Conservation (phyloP, 306 rosid species). For the Glycyrrhiza uralensis region DNA sequence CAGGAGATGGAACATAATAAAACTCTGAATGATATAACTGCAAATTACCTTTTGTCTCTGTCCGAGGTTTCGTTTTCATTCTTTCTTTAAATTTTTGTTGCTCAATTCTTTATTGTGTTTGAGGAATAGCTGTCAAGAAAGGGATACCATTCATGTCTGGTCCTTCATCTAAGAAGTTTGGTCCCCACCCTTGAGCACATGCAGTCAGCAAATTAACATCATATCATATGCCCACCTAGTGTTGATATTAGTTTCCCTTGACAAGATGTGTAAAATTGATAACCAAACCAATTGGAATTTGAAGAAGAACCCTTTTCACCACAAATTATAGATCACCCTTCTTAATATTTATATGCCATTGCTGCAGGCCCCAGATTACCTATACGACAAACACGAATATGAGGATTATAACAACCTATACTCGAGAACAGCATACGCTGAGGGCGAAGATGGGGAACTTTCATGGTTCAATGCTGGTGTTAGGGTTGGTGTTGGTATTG, state of each 20-base stretch:
- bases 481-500: conserved; percentile 76
- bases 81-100: background rate
- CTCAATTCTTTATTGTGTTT: background rate
- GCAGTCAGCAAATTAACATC: background rate
- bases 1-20: background rate
- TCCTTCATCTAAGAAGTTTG: background rate
- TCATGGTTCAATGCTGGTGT: conserved; percentile 88
- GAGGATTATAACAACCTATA: conserved; percentile 39
- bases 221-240: background rate
- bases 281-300: conserved; percentile 4
- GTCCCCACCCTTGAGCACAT: background rate
- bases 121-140: conserved; percentile 20
- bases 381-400: conserved; percentile 38
- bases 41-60: background rate
- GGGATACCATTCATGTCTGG: background rate
- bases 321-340: background rate
- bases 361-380: conserved; percentile 38
- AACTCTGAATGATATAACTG: background rate
- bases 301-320: background rate
- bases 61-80: background rate
- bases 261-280: background rate
- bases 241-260: background rate
- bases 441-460: conserved; percentile 77
- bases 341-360: background rate
- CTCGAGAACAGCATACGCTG: conserved; percentile 45